Evolutionary conservation across 2,329 filamentous ascomycete species (phyloP).

Genomic region (Mariannaea elegans): DNA sequence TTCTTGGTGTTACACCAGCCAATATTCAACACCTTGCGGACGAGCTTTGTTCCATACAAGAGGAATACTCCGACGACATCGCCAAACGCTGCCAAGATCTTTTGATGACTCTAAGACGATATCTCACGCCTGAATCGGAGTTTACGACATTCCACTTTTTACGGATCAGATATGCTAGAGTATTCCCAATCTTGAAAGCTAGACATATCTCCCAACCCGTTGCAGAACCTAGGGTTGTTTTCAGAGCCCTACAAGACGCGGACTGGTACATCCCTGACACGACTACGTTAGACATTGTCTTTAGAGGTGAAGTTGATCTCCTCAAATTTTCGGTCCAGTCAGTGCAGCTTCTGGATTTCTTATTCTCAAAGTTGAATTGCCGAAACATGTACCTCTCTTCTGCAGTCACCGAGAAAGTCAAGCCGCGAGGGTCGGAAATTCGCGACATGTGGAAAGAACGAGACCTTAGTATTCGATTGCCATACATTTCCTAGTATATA

Average conservation of each 20-base stretch:
- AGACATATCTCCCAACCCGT: not conserved
- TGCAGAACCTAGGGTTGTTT: not conserved
- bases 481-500: conserved; percentile 1
- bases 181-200: not conserved
- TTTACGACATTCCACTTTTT: not conserved
- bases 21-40: conserved; percentile 4
- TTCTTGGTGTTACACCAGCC: not conserved
- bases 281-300: not conserved
- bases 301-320: conserved; percentile 5
- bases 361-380: not conserved
- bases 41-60: conserved; percentile 6
- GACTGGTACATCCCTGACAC: conserved; percentile 15
- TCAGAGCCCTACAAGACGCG: not conserved
- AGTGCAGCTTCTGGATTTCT: not conserved
- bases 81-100: conserved; percentile 7
- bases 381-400: not conserved
- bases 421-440: not conserved
- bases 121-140: not conserved
- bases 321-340: conserved; percentile 1
- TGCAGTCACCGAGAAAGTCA: not conserved
- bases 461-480: not conserved
- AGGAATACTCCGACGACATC: not conserved
- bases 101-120: not conserved
- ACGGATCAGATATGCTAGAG: not conserved
- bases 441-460: conserved; percentile 1